Evolutionary conservation across 2,329 filamentous ascomycete species (phyloP), one percentile per base, ranked within the genome.

Genomic region (Penicillium sp.): DNA sequence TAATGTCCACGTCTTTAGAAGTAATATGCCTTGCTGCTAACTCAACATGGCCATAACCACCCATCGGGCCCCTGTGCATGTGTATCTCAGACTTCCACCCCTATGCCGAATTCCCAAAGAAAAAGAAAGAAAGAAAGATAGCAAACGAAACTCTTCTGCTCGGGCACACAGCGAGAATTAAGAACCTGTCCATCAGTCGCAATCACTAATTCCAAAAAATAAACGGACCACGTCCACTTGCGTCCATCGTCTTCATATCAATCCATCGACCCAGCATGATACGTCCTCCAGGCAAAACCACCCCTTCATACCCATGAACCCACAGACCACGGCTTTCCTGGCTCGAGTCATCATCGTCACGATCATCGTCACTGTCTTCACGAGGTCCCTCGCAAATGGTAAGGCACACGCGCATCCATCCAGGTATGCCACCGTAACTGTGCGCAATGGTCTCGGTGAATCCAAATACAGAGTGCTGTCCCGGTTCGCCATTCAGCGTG

Each of bases 211-310:
- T 56, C 66, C 66, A 66, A 45, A 66, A 66, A 34, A 68, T 60
- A 39, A 66, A 66, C 7, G 65, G 66, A 0, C 65, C 65, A 18
- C 41, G 49, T 9, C 45, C 55, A 24, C 36, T 54, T 8, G 34
- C 34, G 12, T 38, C 43, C 25, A 37, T 49, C 13, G 60, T 58
- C 27, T 53, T 41, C 49, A 66, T 36, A 46, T 68, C 59, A 11
- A 61, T 24, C 76, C 77, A 82, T 26, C 72, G 64, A 9, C 76
- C 76, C 43, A 77, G 44, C 59, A 78, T 74, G 35, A 76, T 67
- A 26, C 67, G 66, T 1, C 69, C 69, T 4, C 75, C 73, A 3
- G 75, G 76, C 4, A 76, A 50, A 9, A 78, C 61, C 24, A 71
- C 60, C 0, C 72, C 75, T 56, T 78, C 74, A 47, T 77, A 78